phyloP scores from a whole-genome alignment of 116 monocot genomes.

The Posidonia oceanica region DNA sequence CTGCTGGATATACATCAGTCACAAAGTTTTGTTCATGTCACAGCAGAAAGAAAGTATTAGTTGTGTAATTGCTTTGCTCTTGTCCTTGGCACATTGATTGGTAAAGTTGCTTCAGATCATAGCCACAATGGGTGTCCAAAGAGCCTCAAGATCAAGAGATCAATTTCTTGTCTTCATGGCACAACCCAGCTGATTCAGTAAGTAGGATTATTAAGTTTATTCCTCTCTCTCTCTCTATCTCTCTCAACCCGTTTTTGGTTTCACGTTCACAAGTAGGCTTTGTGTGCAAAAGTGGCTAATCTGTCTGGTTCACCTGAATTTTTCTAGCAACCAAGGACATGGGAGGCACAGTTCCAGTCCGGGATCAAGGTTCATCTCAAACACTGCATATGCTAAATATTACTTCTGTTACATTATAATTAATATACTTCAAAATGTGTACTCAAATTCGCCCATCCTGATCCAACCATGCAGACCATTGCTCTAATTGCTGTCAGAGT shows the following conservation, averaged over 20 bases:
- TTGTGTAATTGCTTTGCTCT: not conserved
- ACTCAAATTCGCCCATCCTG: too few species aligned
- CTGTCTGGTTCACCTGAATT: not conserved
- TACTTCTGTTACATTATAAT: not conserved
- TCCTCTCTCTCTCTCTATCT: not conserved
- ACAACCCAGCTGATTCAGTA: slow-evolving; percentile 48
- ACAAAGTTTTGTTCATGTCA: not conserved
- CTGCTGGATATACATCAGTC: not conserved
- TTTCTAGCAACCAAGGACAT: slow-evolving; percentile 57
- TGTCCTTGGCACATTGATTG: slow-evolving; percentile 33
- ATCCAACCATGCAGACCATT: slow-evolving; percentile 42
- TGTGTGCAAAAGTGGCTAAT: not conserved
- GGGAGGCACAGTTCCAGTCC: slow-evolving; percentile 69
- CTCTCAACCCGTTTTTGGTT: not conserved
- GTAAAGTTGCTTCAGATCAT: slow-evolving; percentile 68
- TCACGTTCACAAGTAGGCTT: not conserved
- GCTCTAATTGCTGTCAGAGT: slow-evolving; percentile 61
- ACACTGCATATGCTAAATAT: not conserved
- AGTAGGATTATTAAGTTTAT: slow-evolving; percentile 3
- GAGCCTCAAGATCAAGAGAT: slow-evolving; percentile 44
- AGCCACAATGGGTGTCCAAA: slow-evolving; percentile 68
- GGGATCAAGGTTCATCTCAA: slow-evolving; percentile 44
- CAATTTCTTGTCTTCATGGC: slow-evolving; percentile 45
- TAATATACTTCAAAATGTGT: not conserved
- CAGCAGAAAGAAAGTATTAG: not conserved